Evolutionary conservation across 2,329 filamentous ascomycete genomes (phyloP).

Genomic region (Nothopassalora personata): DNA sequence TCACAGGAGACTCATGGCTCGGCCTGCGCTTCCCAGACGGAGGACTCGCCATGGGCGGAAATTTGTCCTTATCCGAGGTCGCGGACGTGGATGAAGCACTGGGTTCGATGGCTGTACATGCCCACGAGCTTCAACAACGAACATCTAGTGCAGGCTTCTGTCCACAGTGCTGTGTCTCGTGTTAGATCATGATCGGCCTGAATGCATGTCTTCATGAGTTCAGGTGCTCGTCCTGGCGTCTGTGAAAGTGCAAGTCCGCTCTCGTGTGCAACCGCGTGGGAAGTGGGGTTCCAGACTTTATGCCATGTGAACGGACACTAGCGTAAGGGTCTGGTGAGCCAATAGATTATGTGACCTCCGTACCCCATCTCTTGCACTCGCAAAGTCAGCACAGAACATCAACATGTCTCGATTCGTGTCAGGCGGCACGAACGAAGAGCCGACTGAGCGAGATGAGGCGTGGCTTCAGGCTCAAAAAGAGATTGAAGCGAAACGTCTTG

Average conservation of each 20-base stretch:
- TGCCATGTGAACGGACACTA: background rate
- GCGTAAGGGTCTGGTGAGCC: background rate
- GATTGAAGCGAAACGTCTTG: conserved; percentile 54
- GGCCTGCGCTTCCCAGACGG: background rate
- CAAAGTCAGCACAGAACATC: background rate
- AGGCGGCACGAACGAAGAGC: conserved; percentile 47
- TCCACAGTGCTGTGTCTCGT: too few species aligned
- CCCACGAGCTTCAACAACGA: too few species aligned
- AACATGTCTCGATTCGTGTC: conserved; percentile 49
- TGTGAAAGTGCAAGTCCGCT: too few species aligned
- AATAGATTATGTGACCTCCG: background rate
- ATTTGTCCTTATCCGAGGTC: background rate
- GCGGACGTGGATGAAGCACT: too few species aligned
- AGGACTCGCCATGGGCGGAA: conserved; percentile 2
- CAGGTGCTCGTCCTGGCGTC: too few species aligned
- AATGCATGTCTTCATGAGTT: too few species aligned
- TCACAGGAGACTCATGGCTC: conserved; percentile 4
- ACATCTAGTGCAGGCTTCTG: too few species aligned
- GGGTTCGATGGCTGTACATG: too few species aligned
- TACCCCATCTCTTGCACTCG: background rate
- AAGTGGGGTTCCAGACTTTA: background rate
- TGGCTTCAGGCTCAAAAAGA: conserved; percentile 63
- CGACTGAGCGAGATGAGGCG: conserved; percentile 47
- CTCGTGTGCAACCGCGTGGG: background rate
- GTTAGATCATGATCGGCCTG: too few species aligned